Conservation (phyloP, 2,329 filamentous ascomycete genomes). For the Apiospora pterosperma region DNA sequence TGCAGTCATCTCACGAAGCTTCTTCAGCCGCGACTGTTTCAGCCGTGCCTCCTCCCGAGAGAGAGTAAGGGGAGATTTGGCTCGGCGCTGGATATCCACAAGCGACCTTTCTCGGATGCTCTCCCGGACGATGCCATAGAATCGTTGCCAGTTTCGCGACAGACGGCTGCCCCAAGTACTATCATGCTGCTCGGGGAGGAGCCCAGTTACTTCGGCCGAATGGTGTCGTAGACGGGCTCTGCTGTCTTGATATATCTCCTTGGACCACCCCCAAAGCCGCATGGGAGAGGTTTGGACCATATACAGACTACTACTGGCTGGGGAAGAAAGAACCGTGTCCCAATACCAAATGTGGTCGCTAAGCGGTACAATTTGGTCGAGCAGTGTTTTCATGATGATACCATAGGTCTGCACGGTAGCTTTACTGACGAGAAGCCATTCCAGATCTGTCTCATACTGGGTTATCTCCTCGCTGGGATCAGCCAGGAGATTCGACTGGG, state of each 20-base stretch:
- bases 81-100: constrained; percentile 64
- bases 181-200: constrained; percentile 20
- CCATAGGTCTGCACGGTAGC: constrained; percentile 90
- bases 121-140: constrained; percentile 77
- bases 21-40: constrained; percentile 70
- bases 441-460: constrained; percentile 71
- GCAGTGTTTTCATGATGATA: constrained; percentile 68
- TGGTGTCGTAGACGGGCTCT: constrained; percentile 34
- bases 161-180: constrained; percentile 30
- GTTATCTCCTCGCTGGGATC: constrained; percentile 29
- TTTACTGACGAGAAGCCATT: constrained; percentile 90
- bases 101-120: constrained; percentile 72
- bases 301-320: constrained; percentile 76
- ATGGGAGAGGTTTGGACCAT: constrained; percentile 81
- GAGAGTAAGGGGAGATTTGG: constrained; percentile 76
- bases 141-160: constrained; percentile 58
- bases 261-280: constrained; percentile 68
- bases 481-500: constrained; percentile 55
- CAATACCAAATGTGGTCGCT: constrained; percentile 93
- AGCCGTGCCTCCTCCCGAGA: constrained; percentile 70
- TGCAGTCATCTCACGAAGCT: constrained; percentile 75
- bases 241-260: constrained; percentile 66
- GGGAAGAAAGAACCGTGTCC: constrained; percentile 81
- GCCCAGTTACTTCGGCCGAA: constrained; percentile 21
- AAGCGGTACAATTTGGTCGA: constrained; percentile 80